Evolutionary conservation across 345 rosid genomes (phyloP), one percentile per base, ranked within the genome.

Genomic region (Corchorus capsularis): DNA sequence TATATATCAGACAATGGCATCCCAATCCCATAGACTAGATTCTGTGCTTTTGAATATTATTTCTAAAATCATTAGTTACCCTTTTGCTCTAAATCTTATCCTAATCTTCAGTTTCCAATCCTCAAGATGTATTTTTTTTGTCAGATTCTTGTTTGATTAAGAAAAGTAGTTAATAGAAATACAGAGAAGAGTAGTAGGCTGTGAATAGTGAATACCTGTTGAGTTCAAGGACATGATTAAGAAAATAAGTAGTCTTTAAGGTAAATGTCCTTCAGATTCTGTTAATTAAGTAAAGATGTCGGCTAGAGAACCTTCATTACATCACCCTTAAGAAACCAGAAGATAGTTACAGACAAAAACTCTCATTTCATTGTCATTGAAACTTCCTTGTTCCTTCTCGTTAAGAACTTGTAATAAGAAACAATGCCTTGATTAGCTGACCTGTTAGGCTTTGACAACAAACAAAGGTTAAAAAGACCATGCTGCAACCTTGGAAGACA

Each of bases 401-500:
- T 22, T 59, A 8, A 3, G 7, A 19, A 16, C n/a, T 17, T 32
- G 7, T 27, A 7, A 15, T 12, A 46, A 63, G 66, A 59, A 59
- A 41, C 63, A 13, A 65, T 56, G 2, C 41, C 41, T 39, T 14
- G 52, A 55, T 60, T 72, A 53, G 56, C 63, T 55, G 76, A 53
- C 70, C 70, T 75, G 8, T 62, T 16, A 43, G 7, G 7, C 47
- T n/a, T n/a, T n/a, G n/a, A n/a, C n/a, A n/a, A 19, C 35, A 56
- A 20, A 56, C 32, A 14, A 65, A 32, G 13, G n/a, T 19, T 16
- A 17, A 55, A 16, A 9, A 2, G 39, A 46, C 56, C 12, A 16
- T 55, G 80, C 39, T 20, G 71, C 47, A 53, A 71, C 39, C 73
- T 15, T 62, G 45, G 75, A 79, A 66, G 79, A 79, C 79, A 71